Evolutionary conservation across 208 protist species (phyloP).

Genomic region (Trichomonas gallinae): DNA sequence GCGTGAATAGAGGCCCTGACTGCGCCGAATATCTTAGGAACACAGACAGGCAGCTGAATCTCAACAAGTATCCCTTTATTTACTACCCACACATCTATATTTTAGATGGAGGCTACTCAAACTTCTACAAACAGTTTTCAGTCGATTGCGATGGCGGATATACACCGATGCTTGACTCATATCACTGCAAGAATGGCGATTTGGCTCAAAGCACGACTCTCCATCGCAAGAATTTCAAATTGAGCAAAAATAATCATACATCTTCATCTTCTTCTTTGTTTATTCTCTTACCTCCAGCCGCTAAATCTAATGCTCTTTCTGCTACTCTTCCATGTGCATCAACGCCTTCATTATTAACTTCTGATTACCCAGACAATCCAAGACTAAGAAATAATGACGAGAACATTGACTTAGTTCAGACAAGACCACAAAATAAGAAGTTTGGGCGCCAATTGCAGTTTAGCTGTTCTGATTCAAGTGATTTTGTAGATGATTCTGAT

Average conservation of each 20-base stretch:
- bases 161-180: background rate
- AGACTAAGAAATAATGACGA: background rate
- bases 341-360: background rate
- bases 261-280: background rate
- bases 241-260: background rate
- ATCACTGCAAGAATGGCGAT: background rate
- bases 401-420: background rate
- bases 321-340: background rate
- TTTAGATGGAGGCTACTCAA: background rate
- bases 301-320: background rate
- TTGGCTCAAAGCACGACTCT: background rate
- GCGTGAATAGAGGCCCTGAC: background rate
- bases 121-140: background rate
- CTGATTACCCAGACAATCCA: background rate
- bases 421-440: background rate
- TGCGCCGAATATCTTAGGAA: background rate
- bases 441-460: background rate
- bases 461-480: background rate
- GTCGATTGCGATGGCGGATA: background rate
- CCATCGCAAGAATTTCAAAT: background rate
- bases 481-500: background rate
- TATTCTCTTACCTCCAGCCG: background rate
- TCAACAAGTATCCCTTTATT: background rate
- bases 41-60: background rate
- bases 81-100: background rate